Conservation (phyloP, 1,284 basidiomycete genomes). For the Microbotryum violaceum region DNA sequence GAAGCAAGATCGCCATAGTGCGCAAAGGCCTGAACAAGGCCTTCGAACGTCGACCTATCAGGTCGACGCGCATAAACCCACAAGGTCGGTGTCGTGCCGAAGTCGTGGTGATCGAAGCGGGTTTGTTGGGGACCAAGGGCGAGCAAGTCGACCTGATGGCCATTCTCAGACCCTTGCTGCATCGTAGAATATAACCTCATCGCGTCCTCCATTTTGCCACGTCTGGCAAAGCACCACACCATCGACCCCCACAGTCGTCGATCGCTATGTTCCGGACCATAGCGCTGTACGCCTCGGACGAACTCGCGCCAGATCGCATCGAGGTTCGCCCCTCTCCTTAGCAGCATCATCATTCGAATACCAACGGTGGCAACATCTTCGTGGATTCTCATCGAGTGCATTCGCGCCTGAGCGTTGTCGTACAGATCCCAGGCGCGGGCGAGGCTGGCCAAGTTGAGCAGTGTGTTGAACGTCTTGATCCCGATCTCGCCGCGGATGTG, state of each 20-base stretch:
- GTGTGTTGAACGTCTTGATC: conserved; percentile 17
- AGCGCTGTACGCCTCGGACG: conserved; percentile 1
- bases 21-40: conserved; percentile 19
- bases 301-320: conserved; percentile 15
- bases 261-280: not conserved
- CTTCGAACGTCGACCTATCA: conserved; percentile 3
- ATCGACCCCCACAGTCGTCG: conserved; percentile 12
- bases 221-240: conserved; percentile 10
- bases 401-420: conserved; percentile 16
- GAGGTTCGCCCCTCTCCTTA: conserved; percentile 8
- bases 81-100: not conserved
- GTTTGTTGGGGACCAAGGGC: not conserved
- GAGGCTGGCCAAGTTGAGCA: conserved; percentile 11
- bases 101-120: not conserved
- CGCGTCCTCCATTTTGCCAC: conserved; percentile 11
- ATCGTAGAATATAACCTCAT: conserved; percentile 16
- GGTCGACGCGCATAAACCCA: conserved; percentile 7
- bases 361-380: conserved; percentile 5
- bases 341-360: conserved; percentile 4
- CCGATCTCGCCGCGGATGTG: not conserved
- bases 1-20: conserved; percentile 18
- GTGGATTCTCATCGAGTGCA: conserved; percentile 3
- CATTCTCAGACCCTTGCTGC: not conserved
- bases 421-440: conserved; percentile 19
- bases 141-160: conserved; percentile 7